These are phyloP conservation scores for Sophora flavescens DNA, from an alignment of 306 rosid genomes.

Conservation along the genomic window DNA sequence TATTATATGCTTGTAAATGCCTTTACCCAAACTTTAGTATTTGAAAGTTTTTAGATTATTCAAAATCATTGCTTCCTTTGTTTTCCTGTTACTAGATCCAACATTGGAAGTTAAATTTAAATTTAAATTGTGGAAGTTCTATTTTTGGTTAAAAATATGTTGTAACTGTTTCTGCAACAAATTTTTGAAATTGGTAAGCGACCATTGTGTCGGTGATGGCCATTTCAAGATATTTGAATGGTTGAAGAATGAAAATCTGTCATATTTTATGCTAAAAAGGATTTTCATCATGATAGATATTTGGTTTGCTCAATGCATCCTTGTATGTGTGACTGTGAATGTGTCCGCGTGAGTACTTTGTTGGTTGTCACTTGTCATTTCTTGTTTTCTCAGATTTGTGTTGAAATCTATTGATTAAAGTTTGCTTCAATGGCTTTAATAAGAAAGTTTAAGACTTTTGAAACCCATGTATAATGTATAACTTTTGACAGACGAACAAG, in stretches of 20 bases:
- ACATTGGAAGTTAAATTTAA: neutral
- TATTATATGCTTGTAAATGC: conserved; percentile 1
- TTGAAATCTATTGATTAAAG: neutral
- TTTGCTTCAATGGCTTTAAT: conserved; percentile 11
- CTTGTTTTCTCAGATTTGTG: neutral
- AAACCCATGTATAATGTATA: neutral
- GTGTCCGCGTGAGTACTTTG: neutral
- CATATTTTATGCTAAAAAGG: neutral
- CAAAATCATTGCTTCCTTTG: neutral
- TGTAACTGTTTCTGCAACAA: neutral
- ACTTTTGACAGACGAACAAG: neutral
- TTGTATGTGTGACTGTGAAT: neutral
- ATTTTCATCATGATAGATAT: neutral
- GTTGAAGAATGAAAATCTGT: neutral
- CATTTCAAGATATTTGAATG: neutral
- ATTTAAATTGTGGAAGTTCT: neutral
- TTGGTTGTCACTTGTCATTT: neutral
- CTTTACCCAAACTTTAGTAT: neutral
- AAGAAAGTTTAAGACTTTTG: neutral
- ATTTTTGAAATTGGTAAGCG: neutral
- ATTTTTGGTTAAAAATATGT: neutral
- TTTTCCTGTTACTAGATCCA: neutral
- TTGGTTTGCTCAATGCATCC: neutral
- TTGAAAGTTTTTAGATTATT: neutral
- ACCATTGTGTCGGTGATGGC: neutral